Evolutionary conservation across 345 rosid species (phyloP).

Genomic region (Brassica nigra): DNA sequence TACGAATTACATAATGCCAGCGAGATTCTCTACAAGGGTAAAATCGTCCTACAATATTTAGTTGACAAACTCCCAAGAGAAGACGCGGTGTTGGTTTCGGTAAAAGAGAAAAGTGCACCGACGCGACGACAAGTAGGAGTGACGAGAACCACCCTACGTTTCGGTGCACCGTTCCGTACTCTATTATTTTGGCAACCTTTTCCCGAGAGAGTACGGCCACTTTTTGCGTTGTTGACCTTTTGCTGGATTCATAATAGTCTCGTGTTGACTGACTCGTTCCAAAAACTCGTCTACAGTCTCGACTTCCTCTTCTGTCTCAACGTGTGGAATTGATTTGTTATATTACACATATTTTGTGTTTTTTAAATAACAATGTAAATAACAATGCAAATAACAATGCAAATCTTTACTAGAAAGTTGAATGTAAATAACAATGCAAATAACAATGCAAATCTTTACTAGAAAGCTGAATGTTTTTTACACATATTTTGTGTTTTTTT

Average conservation of each 20-base stretch:
- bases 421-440: background rate
- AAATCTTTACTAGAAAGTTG: background rate
- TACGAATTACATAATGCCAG: constrained; percentile 46
- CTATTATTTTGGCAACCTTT: constrained; percentile 7
- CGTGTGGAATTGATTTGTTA: constrained; percentile 28
- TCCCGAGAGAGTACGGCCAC: constrained; percentile 33
- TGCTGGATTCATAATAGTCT: constrained; percentile 32
- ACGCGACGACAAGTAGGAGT: constrained; percentile 46
- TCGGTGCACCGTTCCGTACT: constrained; percentile 34
- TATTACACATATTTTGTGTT: background rate
- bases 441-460: background rate
- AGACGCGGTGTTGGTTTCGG: constrained; percentile 30
- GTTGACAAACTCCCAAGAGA: constrained; percentile 20
- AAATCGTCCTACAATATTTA: background rate
- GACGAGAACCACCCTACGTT: constrained; percentile 15
- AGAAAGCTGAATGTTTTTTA: background rate
- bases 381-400: background rate
- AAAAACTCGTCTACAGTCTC: background rate
- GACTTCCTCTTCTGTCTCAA: constrained; percentile 25
- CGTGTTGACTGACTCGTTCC: constrained; percentile 26
- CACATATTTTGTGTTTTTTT: background rate
- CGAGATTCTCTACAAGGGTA: constrained; percentile 5
- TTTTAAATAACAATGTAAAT: no score
- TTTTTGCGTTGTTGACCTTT: constrained; percentile 37
- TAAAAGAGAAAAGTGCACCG: constrained; percentile 40